Conservation (phyloP, 2,329 filamentous ascomycete species). For the Fusarium sp. region DNA sequence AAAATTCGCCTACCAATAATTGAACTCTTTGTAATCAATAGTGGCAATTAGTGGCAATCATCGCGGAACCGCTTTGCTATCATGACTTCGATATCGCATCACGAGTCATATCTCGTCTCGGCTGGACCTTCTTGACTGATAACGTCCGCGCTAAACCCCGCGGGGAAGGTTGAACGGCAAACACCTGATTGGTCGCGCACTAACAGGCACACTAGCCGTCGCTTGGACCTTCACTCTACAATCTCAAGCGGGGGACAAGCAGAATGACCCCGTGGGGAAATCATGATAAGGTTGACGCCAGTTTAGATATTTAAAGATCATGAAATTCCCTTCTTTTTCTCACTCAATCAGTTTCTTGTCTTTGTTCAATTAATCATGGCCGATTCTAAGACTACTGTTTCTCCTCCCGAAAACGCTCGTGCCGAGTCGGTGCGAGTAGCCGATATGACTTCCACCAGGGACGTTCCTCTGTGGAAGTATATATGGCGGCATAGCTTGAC, state of each 20-base stretch:
- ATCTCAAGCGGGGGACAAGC: background rate
- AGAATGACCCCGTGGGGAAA: slow-evolving; percentile 1
- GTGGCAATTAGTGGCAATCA: background rate
- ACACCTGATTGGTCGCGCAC: background rate
- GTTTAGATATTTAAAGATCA: background rate
- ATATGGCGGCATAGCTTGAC: slow-evolving; percentile 21
- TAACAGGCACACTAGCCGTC: background rate
- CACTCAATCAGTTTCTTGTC: no score
- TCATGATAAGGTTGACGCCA: background rate
- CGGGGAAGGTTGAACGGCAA: background rate
- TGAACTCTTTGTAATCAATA: background rate
- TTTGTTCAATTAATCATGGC: background rate
- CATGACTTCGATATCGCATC: background rate
- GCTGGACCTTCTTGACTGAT: slow-evolving; percentile 3
- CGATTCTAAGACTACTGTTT: slow-evolving; percentile 9
- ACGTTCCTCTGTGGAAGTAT: slow-evolving; percentile 9
- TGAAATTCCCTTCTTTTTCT: no score
- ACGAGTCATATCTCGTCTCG: background rate
- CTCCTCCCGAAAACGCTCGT: background rate
- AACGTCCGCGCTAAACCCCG: background rate
- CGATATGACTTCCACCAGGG: background rate
- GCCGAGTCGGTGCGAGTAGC: background rate
- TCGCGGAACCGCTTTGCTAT: background rate
- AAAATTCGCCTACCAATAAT: no score
- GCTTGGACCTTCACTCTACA: slow-evolving; percentile 1